These are phyloP conservation scores for Trichothecium sympodiale DNA, from an alignment of 2,329 filamentous ascomycete genomes.

Conservation along the genomic window DNA sequence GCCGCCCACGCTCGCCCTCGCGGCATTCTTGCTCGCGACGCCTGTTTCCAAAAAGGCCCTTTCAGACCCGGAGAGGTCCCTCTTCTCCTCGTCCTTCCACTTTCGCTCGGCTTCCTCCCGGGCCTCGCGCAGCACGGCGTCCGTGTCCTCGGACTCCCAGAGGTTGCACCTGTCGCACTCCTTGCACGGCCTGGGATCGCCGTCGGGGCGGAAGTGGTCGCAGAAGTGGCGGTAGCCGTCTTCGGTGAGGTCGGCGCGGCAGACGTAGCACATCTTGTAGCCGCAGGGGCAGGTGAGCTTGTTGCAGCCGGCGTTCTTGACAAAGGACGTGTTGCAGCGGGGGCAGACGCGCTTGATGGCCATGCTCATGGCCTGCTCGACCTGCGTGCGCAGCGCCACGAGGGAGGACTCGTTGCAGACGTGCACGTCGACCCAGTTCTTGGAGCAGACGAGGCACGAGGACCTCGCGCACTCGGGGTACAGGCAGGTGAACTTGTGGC, in stretches of 20 bases:
- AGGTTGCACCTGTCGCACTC: slow-evolving; percentile 77
- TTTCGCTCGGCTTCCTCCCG: slow-evolving; percentile 60
- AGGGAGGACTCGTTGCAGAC: slow-evolving; percentile 78
- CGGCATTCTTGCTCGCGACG: slow-evolving; percentile 18
- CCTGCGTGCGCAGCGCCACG: slow-evolving; percentile 72
- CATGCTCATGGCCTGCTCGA: slow-evolving; percentile 87
- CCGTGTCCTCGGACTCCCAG: slow-evolving; percentile 65
- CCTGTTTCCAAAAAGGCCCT: slow-evolving; percentile 47
- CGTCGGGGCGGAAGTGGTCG: slow-evolving; percentile 80
- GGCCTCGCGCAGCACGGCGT: slow-evolving; percentile 55
- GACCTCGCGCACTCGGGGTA: slow-evolving; percentile 54
- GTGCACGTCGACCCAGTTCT: slow-evolving; percentile 80
- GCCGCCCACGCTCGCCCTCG: slow-evolving; percentile 3
- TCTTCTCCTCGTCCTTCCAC: slow-evolving; percentile 57
- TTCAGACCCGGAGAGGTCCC: slow-evolving; percentile 42
- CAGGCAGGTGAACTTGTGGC: slow-evolving; percentile 68
- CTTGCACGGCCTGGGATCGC: slow-evolving; percentile 57
- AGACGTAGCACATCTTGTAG: slow-evolving; percentile 97
- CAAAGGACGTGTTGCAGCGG: slow-evolving; percentile 79
- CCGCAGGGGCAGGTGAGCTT: slow-evolving; percentile 93
- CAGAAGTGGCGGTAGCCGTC: slow-evolving; percentile 93
- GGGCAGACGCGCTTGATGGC: slow-evolving; percentile 94
- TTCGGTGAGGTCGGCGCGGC: slow-evolving; percentile 61
- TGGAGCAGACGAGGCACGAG: slow-evolving; percentile 75
- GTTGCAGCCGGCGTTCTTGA: slow-evolving; percentile 92